Percentiles rank a stretch among this genome's conserved stretches.
Evolutionary conservation across 2,329 filamentous ascomycete species (phyloP).

Genomic region (Cyclaneusma minus): DNA sequence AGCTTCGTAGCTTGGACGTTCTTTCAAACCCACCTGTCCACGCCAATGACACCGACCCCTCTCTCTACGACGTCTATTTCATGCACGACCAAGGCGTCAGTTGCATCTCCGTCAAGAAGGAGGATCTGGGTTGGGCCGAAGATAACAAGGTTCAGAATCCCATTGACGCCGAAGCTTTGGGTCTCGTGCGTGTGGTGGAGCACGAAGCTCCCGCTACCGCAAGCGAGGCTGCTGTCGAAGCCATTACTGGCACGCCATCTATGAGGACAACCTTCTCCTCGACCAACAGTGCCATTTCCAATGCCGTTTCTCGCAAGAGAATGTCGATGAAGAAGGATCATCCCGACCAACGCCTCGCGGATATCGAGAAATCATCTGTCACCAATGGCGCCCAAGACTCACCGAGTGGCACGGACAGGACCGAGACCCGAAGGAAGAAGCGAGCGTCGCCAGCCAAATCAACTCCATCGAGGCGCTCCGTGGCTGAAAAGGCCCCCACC

Average conservation of each 20-base stretch:
- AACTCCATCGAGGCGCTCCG: no score
- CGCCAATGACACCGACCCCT: slow-evolving; percentile 51
- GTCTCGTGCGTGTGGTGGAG: slow-evolving; percentile 59
- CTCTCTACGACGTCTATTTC: slow-evolving; percentile 85
- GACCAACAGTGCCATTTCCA: slow-evolving; percentile 17
- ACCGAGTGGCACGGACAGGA: slow-evolving; percentile 31
- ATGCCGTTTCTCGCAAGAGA: slow-evolving; percentile 21
- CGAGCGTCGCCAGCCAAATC: slow-evolving; percentile 38
- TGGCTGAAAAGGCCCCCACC: slow-evolving; percentile 24
- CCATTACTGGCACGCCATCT: slow-evolving; percentile 24
- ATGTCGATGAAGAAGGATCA: no score
- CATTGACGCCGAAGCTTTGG: slow-evolving; percentile 60
- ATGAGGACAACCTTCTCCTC: slow-evolving; percentile 12
- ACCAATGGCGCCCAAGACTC: slow-evolving; percentile 13
- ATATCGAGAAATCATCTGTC: slow-evolving; percentile 25
- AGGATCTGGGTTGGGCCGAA: slow-evolving; percentile 79
- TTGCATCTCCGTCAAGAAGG: slow-evolving; percentile 69
- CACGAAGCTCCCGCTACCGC: slow-evolving; percentile 28
- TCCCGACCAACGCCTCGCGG: no score
- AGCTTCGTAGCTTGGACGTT: slow-evolving; percentile 81
- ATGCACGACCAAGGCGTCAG: slow-evolving; percentile 98
- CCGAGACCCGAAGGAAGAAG: slow-evolving; percentile 55
- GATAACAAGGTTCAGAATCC: slow-evolving; percentile 76
- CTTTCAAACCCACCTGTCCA: slow-evolving; percentile 55
- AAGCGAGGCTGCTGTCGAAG: slow-evolving; percentile 25